Base-by-base conservation (phyloP, 192 early-diverging fungal genomes). In the Backusella australiensis region DNA sequence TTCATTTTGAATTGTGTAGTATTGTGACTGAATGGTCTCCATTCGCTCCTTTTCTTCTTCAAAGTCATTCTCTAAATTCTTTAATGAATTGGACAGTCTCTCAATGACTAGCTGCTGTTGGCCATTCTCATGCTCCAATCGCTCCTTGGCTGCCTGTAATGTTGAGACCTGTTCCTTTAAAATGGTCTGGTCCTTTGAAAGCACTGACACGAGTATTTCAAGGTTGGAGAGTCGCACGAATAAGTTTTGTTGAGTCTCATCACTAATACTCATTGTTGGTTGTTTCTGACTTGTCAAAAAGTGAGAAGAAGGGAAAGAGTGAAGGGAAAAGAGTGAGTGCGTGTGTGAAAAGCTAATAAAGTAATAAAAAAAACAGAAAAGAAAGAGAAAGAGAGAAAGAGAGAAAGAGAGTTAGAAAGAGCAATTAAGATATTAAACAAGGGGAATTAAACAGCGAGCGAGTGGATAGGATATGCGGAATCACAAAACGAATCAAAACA, bases 31-130 rank as follows among this genome's bases (percentile, higher is more conserved):
- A 63, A 63, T 63, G 56, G 56, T 63, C 26, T 63, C 56, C 56
- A 63, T 63, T 63, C 56, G 21, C 21, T 63, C 56, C 56, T 63
- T 63, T 63, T 63, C 56, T 29, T 63, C 56, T 63, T 63, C 56
- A 63, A 63, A 63, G 26, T 63, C 56, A 63, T 63, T 63, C 12
- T 63, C 56, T 29, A 63, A 29, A 63, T 63, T 63, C 56, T 63
- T 63, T 26, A 63, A 11, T 12, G 56, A 63, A 63, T 26, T 63
- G 11, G 56, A 63, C 26, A 63, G 56, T 1, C 3, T 8, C 0
- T 4, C 23, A 63, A 63, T 63, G 21, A 29, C 56, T 9, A 14
- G 7, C n/a, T 29, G 21, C 23, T 63, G 21, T 63, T 29, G 56
- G 2, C 11, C 26, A 26, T 63, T 63, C 0, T 29, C 56, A 63